phyloP scores from a whole-genome alignment of 768 basidiomycete species.

The Chalciporus pseudorubinellus region DNA sequence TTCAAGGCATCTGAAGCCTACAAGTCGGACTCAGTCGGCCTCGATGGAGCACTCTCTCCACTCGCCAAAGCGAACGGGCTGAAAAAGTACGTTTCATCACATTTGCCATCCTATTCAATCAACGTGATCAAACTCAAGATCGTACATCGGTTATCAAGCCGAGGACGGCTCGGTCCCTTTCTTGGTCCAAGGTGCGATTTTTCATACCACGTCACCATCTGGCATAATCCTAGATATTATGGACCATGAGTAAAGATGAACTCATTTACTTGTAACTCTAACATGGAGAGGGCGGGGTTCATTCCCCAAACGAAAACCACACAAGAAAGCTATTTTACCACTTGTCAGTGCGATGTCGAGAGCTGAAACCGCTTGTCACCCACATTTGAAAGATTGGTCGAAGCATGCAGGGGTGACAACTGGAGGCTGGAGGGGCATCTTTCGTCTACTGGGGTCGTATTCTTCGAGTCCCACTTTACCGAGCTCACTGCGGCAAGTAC shows the following conservation, averaged over 20 bases:
- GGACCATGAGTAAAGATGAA: not conserved
- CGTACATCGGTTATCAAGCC: slow-evolving; percentile 29
- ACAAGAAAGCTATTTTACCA: slow-evolving; percentile 60
- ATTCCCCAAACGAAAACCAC: slow-evolving; percentile 20
- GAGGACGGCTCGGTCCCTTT: slow-evolving; percentile 27
- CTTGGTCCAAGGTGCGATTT: slow-evolving; percentile 23
- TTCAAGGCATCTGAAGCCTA: slow-evolving; percentile 24
- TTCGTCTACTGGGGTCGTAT: slow-evolving; percentile 42
- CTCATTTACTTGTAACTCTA: not conserved
- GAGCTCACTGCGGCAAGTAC: slow-evolving; percentile 64
- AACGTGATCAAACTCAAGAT: slow-evolving; percentile 14
- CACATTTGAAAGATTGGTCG: slow-evolving; percentile 50
- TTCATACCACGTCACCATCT: not conserved
- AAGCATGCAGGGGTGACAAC: slow-evolving; percentile 36
- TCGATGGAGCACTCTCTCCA: slow-evolving; percentile 10
- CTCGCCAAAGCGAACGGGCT: slow-evolving; percentile 17
- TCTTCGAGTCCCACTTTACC: slow-evolving; percentile 65
- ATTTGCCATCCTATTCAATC: not conserved
- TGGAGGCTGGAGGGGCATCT: not conserved
- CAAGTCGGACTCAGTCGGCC: slow-evolving; percentile 13
- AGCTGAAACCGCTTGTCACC: slow-evolving; percentile 11
- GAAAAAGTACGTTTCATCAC: slow-evolving; percentile 14
- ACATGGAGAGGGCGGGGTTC: not conserved
- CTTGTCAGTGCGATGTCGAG: slow-evolving; percentile 39
- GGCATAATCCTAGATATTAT: too few species aligned